phyloP scores from a whole-genome alignment of 2,329 filamentous ascomycete species.

The Verruconis gallopava region DNA sequence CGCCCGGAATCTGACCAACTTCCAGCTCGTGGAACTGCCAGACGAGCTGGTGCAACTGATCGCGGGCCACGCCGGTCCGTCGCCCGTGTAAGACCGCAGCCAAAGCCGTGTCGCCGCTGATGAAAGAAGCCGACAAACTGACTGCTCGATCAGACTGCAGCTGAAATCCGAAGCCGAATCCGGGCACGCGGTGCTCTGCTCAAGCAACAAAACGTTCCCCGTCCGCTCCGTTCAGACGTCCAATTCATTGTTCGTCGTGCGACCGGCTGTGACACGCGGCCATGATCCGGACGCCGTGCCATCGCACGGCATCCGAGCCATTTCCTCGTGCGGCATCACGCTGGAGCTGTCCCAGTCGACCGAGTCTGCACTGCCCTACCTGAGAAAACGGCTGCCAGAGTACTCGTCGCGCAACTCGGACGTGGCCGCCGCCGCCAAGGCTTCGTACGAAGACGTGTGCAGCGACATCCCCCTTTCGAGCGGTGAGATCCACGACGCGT shows the following conservation, averaged over 20 bases:
- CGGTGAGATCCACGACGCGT: slow-evolving; percentile 37
- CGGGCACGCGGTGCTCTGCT: slow-evolving; percentile 45
- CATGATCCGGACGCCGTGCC: not conserved
- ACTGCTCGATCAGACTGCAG: slow-evolving; percentile 23
- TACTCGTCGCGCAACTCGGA: slow-evolving; percentile 21
- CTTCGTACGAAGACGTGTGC: slow-evolving; percentile 23
- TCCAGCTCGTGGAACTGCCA: slow-evolving; percentile 48
- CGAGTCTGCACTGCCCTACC: slow-evolving; percentile 22
- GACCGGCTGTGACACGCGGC: slow-evolving; percentile 17
- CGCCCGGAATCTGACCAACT: slow-evolving; percentile 35
- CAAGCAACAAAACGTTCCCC: slow-evolving; percentile 41
- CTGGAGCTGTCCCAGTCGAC: slow-evolving; percentile 29
- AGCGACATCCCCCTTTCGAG: slow-evolving; percentile 39
- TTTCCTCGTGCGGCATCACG: slow-evolving; percentile 31
- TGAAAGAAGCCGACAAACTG: not conserved
- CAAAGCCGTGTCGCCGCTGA: not conserved
- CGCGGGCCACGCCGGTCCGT: slow-evolving; percentile 28
- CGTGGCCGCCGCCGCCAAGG: slow-evolving; percentile 17
- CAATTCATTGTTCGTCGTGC: slow-evolving; percentile 46
- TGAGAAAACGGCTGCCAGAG: slow-evolving; percentile 26
- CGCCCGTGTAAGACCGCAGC: slow-evolving; percentile 22
- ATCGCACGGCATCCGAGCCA: slow-evolving; percentile 7
- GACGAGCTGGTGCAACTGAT: slow-evolving; percentile 43
- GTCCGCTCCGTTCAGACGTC: slow-evolving; percentile 53
- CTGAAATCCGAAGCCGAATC: slow-evolving; percentile 23